A percentile compares a stretch with the other conserved stretches of the same genome.
Conservation (phyloP, 768 basidiomycete species). For the Boletus reticuloceps region DNA sequence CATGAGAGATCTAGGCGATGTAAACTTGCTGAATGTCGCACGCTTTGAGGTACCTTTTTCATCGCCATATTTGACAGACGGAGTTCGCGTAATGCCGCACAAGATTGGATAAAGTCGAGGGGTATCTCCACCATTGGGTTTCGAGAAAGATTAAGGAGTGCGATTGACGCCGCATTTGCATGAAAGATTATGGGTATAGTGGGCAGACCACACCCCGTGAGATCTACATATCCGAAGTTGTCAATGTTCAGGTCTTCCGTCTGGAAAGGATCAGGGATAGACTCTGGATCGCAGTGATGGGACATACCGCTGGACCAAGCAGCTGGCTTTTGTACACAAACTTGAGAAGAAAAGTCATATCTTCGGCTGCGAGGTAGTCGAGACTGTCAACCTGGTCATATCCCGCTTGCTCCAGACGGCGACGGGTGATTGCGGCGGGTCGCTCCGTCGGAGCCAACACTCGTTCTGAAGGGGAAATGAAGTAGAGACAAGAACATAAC, state of each 20-base stretch:
- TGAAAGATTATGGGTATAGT: conserved; percentile 89
- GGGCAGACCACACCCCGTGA: conserved; percentile 75
- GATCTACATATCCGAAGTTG: conserved; percentile 74
- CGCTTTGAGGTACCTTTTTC: conserved; percentile 85
- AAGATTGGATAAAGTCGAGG: conserved; percentile 92
- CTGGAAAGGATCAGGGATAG: conserved; percentile 35
- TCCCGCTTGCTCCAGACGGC: conserved; percentile 85
- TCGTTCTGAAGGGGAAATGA: conserved; percentile 56
- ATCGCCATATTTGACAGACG: conserved; percentile 89
- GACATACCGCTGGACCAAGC: conserved; percentile 59
- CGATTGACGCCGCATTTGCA: conserved; percentile 77
- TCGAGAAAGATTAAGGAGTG: conserved; percentile 82
- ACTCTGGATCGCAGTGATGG: neutral
- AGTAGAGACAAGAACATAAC: neutral
- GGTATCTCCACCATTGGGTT: conserved; percentile 97
- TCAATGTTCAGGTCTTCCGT: conserved; percentile 74
- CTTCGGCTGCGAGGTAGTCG: conserved; percentile 73
- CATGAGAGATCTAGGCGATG: conserved; percentile 84
- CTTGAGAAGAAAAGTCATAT: conserved; percentile 80
- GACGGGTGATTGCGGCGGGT: conserved; percentile 80
- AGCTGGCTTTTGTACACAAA: conserved; percentile 86
- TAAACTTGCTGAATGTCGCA: conserved; percentile 71
- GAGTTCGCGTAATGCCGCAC: conserved; percentile 78
- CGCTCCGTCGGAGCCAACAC: conserved; percentile 76
- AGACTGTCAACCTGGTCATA: conserved; percentile 79